Percentiles rank a stretch among this genome's conserved stretches.
phyloP scores from a whole-genome alignment of 192 early-diverging fungal species.

The Coemansia sp. region DNA sequence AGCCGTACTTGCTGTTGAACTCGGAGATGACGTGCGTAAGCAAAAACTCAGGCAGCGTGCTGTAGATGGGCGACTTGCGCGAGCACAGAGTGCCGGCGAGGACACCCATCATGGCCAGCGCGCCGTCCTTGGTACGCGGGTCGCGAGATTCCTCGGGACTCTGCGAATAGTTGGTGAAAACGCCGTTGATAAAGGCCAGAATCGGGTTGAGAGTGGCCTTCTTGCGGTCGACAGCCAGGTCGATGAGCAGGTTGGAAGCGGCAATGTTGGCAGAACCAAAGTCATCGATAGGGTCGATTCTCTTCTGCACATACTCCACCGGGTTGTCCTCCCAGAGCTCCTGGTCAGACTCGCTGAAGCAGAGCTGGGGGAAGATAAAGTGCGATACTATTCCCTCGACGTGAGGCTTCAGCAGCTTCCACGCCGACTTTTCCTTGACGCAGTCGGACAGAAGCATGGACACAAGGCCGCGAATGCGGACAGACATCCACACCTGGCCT shows the following conservation, averaged over 20 bases:
- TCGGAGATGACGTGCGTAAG: constrained; percentile 87
- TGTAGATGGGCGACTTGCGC: constrained; percentile 69
- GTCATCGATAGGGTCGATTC: constrained; percentile 80
- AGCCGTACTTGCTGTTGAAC: constrained; percentile 79
- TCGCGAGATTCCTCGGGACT: constrained; percentile 67
- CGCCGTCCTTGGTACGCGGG: constrained; percentile 84
- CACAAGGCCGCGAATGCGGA: constrained; percentile 67
- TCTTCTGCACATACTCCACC: constrained; percentile 86
- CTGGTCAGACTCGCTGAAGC: constrained; percentile 82
- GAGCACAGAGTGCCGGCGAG: constrained; percentile 70
- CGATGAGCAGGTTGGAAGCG: constrained; percentile 75
- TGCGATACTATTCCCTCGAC: constrained; percentile 76
- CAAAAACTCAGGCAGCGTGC: constrained; percentile 83
- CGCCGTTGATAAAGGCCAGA: constrained; percentile 73
- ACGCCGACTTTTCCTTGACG: constrained; percentile 85
- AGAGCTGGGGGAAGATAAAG: constrained; percentile 91
- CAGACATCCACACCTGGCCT: constrained; percentile 71
- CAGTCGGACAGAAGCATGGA: constrained; percentile 79
- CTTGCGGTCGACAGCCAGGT: constrained; percentile 74
- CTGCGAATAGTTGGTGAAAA: constrained; percentile 69
- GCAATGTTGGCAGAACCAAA: constrained; percentile 73
- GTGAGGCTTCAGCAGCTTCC: constrained; percentile 89
- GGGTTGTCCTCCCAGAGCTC: constrained; percentile 92
- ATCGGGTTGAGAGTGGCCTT: constrained; percentile 79
- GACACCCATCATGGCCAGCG: constrained; percentile 80